Evolutionary conservation across 768 basidiomycete genomes (phyloP).

Genomic region (Boletellus ananiceps): DNA sequence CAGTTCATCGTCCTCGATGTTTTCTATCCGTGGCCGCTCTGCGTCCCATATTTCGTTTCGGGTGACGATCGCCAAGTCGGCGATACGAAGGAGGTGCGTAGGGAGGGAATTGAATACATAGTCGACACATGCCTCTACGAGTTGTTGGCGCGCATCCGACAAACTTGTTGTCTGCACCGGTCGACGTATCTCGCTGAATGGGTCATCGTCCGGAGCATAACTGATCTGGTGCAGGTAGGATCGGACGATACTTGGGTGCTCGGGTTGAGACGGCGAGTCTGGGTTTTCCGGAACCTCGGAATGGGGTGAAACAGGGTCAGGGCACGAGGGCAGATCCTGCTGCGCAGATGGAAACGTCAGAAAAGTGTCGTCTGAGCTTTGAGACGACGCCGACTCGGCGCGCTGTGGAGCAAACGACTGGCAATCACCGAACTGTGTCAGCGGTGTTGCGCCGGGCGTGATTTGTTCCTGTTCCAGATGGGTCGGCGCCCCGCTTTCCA

Average conservation of each 20-base stretch:
- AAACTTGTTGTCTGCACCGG: no score
- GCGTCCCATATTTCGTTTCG: conserved; percentile 10
- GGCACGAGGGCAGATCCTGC: neutral
- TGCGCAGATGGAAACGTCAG: neutral
- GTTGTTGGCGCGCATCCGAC: no score
- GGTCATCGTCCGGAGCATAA: neutral
- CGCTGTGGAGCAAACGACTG: neutral
- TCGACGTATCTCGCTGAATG: no score
- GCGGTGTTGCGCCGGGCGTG: neutral
- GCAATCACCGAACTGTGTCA: neutral
- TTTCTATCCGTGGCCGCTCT: conserved; percentile 8
- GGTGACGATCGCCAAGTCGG: conserved; percentile 12
- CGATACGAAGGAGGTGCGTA: conserved; percentile 12
- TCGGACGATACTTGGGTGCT: neutral
- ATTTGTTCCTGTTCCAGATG: neutral
- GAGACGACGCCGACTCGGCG: neutral
- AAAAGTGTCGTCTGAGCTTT: neutral
- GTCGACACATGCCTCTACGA: no score
- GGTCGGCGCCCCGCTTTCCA: neutral
- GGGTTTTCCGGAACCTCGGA: neutral
- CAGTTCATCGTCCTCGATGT: no score
- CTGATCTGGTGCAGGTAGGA: neutral
- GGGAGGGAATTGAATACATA: conserved; percentile 20
- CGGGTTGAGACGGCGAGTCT: neutral
- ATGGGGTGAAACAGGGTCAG: neutral